Evolutionary conservation across 805 yeast genomes (phyloP).

Genomic region (Ascoidea rubescens): DNA sequence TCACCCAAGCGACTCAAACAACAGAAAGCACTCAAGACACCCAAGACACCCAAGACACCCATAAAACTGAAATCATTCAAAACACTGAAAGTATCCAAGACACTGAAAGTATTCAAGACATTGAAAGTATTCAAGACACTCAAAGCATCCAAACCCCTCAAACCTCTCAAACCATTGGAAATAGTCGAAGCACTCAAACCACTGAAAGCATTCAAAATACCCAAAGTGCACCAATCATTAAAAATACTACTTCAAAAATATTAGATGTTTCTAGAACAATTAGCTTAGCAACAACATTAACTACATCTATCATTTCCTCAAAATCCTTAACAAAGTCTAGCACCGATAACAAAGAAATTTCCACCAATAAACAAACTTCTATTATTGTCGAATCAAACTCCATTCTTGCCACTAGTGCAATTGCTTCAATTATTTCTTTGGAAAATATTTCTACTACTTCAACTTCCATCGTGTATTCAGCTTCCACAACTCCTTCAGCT

Average conservation of each 20-base stretch:
- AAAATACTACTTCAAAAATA: neutral
- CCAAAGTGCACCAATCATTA: neutral
- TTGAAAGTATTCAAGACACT: too few species aligned
- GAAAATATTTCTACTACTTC: constrained; percentile 8
- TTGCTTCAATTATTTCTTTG: constrained; percentile 19
- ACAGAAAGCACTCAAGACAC: too few species aligned
- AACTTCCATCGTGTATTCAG: constrained; percentile 1
- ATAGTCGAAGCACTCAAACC: too few species aligned
- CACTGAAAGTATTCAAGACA: too few species aligned
- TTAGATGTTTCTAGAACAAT: neutral
- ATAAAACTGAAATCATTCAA: too few species aligned
- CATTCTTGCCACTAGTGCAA: constrained; percentile 17
- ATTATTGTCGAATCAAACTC: neutral
- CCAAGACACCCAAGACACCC: too few species aligned
- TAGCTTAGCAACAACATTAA: neutral
- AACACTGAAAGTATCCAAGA: too few species aligned
- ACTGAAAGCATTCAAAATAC: too few species aligned
- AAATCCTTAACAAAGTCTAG: neutral
- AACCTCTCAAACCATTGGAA: too few species aligned
- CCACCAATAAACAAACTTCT: neutral
- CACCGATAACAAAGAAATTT: neutral
- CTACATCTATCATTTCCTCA: neutral
- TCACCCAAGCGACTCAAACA: too few species aligned
- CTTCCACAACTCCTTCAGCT: constrained; percentile 5
- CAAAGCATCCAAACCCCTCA: too few species aligned